phyloP scores from a whole-genome alignment of 176 grass and related monocot genomes.

The Oryza punctata region DNA sequence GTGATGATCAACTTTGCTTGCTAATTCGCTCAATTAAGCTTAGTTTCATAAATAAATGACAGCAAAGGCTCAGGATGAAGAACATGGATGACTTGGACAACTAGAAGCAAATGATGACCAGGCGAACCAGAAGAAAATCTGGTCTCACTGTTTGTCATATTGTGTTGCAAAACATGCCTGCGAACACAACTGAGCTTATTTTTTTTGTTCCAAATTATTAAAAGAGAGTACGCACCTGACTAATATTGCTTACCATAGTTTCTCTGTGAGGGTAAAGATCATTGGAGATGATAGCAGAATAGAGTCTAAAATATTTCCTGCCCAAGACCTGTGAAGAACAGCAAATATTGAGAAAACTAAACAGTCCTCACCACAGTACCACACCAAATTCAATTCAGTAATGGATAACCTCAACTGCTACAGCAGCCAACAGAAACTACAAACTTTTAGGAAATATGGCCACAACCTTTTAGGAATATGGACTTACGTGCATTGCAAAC shows the following conservation, averaged over 20 bases:
- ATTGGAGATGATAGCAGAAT: slow-evolving; percentile 57
- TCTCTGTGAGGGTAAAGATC: slow-evolving; percentile 71
- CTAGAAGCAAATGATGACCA: not conserved
- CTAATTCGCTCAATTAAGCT: slow-evolving; percentile 8
- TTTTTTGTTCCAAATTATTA: not conserved
- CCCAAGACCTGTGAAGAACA: slow-evolving; percentile 76
- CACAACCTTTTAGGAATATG: not conserved
- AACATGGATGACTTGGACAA: slow-evolving; percentile 1
- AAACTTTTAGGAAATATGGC: slow-evolving; percentile 16
- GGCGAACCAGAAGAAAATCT: not conserved
- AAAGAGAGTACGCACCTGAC: slow-evolving; percentile 61
- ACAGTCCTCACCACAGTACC: not conserved
- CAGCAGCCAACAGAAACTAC: not conserved
- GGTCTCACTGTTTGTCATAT: not conserved
- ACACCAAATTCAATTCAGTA: slow-evolving; percentile 1
- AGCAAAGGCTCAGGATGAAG: not conserved
- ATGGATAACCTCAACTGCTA: slow-evolving; percentile 2
- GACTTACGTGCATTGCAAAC: not conserved
- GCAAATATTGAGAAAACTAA: slow-evolving; percentile 17
- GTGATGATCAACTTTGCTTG: slow-evolving; percentile 16
- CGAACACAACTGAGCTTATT: not conserved
- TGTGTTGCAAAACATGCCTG: slow-evolving; percentile 10
- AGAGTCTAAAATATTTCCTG: slow-evolving; percentile 94
- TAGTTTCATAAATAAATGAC: not conserved
- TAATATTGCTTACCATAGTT: slow-evolving; percentile 79